Evolutionary conservation across 2,329 filamentous ascomycete species (phyloP).

Genomic region (Lachnellula occidentalis): DNA sequence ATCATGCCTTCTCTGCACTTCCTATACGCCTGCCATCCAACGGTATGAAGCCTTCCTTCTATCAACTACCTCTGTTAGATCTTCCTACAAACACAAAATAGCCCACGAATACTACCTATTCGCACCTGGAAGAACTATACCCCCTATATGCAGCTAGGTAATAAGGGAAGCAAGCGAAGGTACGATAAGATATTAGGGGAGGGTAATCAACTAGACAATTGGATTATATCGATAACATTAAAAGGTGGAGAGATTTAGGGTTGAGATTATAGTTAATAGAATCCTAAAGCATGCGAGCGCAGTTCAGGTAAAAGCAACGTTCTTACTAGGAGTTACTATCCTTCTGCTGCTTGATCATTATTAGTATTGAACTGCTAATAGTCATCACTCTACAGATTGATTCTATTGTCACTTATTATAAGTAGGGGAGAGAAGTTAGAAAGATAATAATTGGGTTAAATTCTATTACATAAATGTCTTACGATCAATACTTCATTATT

Average conservation of each 20-base stretch:
- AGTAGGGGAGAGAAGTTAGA: slow-evolving; percentile 1
- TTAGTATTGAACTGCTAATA: too few species aligned
- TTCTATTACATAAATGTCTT: slow-evolving; percentile 7
- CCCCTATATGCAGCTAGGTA: not conserved
- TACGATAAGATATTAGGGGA: not conserved
- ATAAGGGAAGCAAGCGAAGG: not conserved
- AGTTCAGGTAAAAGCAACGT: slow-evolving; percentile 1
- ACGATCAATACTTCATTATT: not conserved
- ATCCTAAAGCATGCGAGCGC: not conserved
- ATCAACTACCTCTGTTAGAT: not conserved
- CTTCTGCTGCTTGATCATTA: slow-evolving; percentile 1
- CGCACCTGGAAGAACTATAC: not conserved
- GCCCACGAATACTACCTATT: not conserved
- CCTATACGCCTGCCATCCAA: not conserved
- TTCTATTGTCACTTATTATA: slow-evolving; percentile 1
- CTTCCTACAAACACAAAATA: not conserved
- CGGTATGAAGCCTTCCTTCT: not conserved
- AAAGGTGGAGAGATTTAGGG: not conserved
- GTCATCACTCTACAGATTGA: slow-evolving; percentile 2
- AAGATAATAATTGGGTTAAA: slow-evolving; percentile 4
- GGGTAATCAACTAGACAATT: not conserved
- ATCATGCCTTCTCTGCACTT: too few species aligned
- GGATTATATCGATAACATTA: not conserved
- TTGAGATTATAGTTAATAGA: not conserved
- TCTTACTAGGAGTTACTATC: not conserved